Conservation (phyloP, 495 filamentous ascomycete genomes). For the Cairneyella variabilis region DNA sequence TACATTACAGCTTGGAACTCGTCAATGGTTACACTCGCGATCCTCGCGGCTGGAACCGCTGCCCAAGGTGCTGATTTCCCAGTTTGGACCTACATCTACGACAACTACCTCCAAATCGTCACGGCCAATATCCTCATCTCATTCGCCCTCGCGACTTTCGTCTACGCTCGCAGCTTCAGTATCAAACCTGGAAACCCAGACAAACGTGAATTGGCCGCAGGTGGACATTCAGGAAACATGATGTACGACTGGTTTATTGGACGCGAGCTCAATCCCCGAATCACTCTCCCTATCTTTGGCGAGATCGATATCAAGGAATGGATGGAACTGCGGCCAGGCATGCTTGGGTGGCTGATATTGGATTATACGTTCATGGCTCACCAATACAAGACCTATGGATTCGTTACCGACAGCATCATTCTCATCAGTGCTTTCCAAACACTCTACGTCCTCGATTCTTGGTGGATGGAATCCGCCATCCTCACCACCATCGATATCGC, state of each 20-base stretch:
- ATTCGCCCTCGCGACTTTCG: conserved; percentile 61
- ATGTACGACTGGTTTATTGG: conserved; percentile 98
- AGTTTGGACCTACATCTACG: conserved; percentile 88
- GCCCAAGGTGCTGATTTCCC: conserved; percentile 75
- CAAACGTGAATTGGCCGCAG: conserved; percentile 72
- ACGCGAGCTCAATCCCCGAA: conserved; percentile 89
- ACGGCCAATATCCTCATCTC: conserved; percentile 78
- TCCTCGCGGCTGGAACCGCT: conserved; percentile 68
- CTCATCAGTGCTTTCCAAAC: conserved; percentile 76
- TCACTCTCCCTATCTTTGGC: conserved; percentile 72
- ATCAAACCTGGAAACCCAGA: conserved; percentile 68
- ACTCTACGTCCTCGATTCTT: conserved; percentile 79
- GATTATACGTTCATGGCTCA: conserved; percentile 82
- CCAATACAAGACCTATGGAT: conserved; percentile 81
- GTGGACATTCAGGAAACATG: conserved; percentile 78
- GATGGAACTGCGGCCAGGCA: conserved; percentile 85
- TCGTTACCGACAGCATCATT: conserved; percentile 82
- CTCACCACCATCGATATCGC: conserved; percentile 96
- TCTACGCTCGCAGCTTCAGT: conserved; percentile 77
- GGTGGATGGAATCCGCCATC: conserved; percentile 89
- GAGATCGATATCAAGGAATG: conserved; percentile 88
- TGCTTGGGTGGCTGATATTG: conserved; percentile 85
- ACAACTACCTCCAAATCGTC: conserved; percentile 83
- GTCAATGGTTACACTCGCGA: conserved; percentile 61
- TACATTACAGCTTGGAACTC: conserved; percentile 64